A percentile compares a stretch with the other conserved stretches of the same genome.
These are phyloP conservation scores for Fusarium subtropicale DNA, from an alignment of 2,329 filamentous ascomycete genomes.

Conservation along the genomic window DNA sequence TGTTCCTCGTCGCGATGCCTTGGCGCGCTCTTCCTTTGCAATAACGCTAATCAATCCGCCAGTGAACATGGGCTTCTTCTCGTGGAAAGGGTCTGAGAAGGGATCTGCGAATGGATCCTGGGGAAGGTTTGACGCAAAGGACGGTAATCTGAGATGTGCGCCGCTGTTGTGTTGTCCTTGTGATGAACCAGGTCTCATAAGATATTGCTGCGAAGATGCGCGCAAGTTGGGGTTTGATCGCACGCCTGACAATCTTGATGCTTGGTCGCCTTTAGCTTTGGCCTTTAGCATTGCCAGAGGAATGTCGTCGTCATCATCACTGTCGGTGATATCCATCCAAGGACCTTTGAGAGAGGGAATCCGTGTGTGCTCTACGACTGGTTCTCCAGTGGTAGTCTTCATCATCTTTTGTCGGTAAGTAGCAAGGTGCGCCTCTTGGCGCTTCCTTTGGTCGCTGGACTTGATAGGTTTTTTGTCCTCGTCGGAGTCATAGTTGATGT, in stretches of 20 bases:
- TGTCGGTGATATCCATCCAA: conserved; percentile 2
- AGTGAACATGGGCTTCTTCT: conserved; percentile 20
- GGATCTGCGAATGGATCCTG: conserved; percentile 36
- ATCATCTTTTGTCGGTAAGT: conserved; percentile 38
- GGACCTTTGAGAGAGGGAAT: conserved; percentile 15
- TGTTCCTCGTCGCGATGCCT: conserved; percentile 26
- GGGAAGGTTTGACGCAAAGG: conserved; percentile 28
- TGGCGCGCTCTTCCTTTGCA: conserved; percentile 30
- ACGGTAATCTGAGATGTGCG: conserved; percentile 22
- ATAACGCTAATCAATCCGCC: conserved; percentile 33
- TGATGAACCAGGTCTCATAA: conserved; percentile 34
- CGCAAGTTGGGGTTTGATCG: conserved; percentile 35
- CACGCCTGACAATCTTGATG: conserved; percentile 14
- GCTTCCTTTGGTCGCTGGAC: conserved; percentile 19
- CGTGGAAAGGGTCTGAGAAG: conserved; percentile 1
- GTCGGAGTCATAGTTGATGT: conserved; percentile 35
- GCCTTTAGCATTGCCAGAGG: conserved; percentile 33
- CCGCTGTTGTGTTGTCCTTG: conserved; percentile 3
- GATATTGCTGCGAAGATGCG: conserved; percentile 22
- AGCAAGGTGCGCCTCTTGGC: conserved; percentile 33
- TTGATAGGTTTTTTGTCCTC: conserved; percentile 7
- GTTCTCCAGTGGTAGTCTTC: conserved; percentile 31
- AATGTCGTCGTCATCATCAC: conserved; percentile 30
- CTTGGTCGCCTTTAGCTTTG: background rate
- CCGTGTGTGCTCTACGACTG: conserved; percentile 4